Base-by-base conservation (phyloP, 2,329 filamentous ascomycete genomes). In the Catunica adiposa region DNA sequence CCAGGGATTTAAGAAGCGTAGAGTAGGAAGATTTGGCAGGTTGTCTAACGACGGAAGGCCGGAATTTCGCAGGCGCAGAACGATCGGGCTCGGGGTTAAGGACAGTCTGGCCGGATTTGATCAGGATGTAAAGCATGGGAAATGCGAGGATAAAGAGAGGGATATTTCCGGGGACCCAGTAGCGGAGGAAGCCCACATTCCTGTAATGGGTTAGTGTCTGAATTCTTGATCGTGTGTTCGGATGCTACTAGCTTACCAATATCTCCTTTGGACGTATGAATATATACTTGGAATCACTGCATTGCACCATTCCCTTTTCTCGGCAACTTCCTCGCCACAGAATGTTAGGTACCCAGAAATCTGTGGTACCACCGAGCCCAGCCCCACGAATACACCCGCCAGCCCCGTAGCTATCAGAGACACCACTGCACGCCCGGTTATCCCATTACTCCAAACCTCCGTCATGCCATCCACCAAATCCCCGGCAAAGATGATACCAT, bases 141-240 rank as follows among this genome's bases (percentile, higher is more conserved):
- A 78, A 68, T 1, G 89, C 89, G 9, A 98, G 76, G 22, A 89
- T 63, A 68, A 98, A 98, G 1, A 98, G 75, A 0, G 92, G 92
- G 8, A 92, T 65, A 64, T 98, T 96, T 4, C 83, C 80, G 0
- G 83, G 60, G 0, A 82, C 94, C 92, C 92, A 98, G 71, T 98
- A 98, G 58, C 78, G 78, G 53, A 97, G 76, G 61, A 94, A 84
- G 0, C 92, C 92, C 54, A 85, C 81, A 63, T 90, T 82, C 92
- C 89, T 95, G 59, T 55, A 20, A 44, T n/a, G 15, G 1, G 40
- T 44, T 44, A 44, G 40, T 22, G 2, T 53, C 15, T 34, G 34
- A 26, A 15, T n/a, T 7, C 31, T 31, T 42, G n/a, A n/a, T 34
- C 9, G 23, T 15, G 23, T 38, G 31, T 52, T n/a, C 9, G 47